Percentiles rank a stretch among this genome's conserved stretches.
Conservation (phyloP, 305 asterid species). For the Fraxinus xanthoxyloides region DNA sequence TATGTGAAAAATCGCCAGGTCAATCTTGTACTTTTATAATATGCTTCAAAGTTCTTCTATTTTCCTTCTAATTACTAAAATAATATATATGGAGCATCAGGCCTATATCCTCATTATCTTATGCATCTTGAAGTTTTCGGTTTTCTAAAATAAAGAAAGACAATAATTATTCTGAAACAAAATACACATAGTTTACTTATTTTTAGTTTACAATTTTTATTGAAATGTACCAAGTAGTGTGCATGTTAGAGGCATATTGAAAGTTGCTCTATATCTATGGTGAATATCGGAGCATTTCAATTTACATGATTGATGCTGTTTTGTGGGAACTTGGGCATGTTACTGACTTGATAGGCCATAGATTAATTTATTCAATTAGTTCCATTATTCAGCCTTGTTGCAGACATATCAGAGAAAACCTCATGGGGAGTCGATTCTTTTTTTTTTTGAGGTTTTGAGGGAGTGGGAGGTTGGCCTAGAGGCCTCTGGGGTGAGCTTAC, state of each 20-base stretch:
- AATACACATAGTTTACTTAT: not conserved
- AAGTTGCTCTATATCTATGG: not conserved
- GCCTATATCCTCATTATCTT: not conserved
- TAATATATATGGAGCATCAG: not conserved
- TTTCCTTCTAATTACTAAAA: not conserved
- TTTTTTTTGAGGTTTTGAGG: too few species aligned
- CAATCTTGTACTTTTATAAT: constrained; percentile 10
- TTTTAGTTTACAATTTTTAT: not conserved
- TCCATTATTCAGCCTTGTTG: not conserved
- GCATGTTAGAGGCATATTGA: not conserved
- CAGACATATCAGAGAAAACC: not conserved
- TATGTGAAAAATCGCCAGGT: constrained; percentile 97
- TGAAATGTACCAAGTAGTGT: not conserved
- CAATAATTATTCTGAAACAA: not conserved
- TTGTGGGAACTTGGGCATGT: not conserved
- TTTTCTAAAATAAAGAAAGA: not conserved
- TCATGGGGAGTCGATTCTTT: not conserved
- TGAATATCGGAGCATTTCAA: not conserved
- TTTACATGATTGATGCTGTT: not conserved
- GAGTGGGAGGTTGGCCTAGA: not conserved
- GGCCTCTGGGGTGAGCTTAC: not conserved
- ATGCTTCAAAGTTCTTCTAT: not conserved
- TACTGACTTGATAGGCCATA: not conserved
- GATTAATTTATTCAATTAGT: not conserved
- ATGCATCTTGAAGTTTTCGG: not conserved